A percentile compares a stretch with the other conserved stretches of the same genome.
Conservation (phyloP, 345 rosid species). For the Rhodamnia rubescens region DNA sequence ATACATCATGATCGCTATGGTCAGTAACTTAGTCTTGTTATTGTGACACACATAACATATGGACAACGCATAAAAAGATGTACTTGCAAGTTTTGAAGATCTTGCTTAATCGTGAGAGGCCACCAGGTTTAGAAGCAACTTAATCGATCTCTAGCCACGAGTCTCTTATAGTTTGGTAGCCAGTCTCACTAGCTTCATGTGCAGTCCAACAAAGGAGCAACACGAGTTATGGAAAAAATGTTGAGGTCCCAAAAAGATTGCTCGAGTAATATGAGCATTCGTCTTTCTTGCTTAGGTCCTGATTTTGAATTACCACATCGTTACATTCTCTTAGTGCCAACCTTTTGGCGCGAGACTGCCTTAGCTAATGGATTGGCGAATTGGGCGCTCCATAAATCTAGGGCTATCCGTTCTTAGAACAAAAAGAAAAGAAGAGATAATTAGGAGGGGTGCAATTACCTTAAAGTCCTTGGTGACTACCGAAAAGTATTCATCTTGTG, state of each 20-base stretch:
- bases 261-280: no score
- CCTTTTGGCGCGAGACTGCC: not conserved
- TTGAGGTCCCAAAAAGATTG: no score
- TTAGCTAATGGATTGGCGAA: not conserved
- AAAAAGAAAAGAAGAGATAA: not conserved
- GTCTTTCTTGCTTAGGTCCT: not conserved
- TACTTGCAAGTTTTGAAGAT: not conserved
- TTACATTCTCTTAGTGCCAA: not conserved
- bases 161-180: not conserved
- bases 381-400: not conserved
- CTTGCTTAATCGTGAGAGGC: not conserved
- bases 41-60: no score
- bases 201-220: not conserved
- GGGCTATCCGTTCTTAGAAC: no score
- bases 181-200: not conserved
- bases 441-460: conserved; percentile 7
- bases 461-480: conserved; percentile 36
- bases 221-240: no score
- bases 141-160: not conserved
- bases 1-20: no score
- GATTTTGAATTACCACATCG: not conserved
- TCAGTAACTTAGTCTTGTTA: no score
- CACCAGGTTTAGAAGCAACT: not conserved
- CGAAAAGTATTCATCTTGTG: conserved; percentile 31
- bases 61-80: no score